Evolutionary conservation across 257 asterid species (phyloP), one percentile per base, ranked within the genome.

Genomic region (Scutellaria barbata): DNA sequence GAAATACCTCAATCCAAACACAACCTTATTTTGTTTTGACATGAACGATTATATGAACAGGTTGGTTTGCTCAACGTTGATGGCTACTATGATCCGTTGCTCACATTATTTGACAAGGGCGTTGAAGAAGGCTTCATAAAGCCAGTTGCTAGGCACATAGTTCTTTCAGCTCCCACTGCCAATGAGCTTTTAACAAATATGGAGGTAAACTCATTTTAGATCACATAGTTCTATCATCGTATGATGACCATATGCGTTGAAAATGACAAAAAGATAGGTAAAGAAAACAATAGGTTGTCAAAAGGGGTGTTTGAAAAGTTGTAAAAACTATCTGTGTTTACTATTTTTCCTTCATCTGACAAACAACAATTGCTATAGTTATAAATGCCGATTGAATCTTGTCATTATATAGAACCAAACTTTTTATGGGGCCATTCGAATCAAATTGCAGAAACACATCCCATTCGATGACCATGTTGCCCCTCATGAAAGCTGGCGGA

Each of bases 121-220:
- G 99, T 95, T 22, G 84, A 88, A 74, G 98, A 95, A 86, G 99
- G 99, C 66, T 95, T 95, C 92, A 95, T 95, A 55, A 88, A 90
- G 81, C 95, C 86, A 0, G 71, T 85, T 73, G 99, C 99, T 73
- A 84, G 99, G 74, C 81, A 81, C 80, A 95, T 95, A 55, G 94
- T 95, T 68, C 84, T 92, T 52, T 87, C 98, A 54, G 98, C 98
- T 68, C 87, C 97, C 30, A 86, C 93, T 5, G 92, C 98, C 73
- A 54, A 79, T 45, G 95, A 92, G 84, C 92, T 95, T 68, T 68
- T 95, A 48, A 88, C 81, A 17, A 83, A 80, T 74, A 87, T 95
- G 96, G 98, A 95, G 98, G 99, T 95, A 82, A 81, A 35, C 8
- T 25, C 17, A 5, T 50, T 62, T 60, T 4, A 14, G 47, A 60